phyloP scores from a whole-genome alignment of 2,329 filamentous ascomycete genomes.

The Colletotrichum viniferum region DNA sequence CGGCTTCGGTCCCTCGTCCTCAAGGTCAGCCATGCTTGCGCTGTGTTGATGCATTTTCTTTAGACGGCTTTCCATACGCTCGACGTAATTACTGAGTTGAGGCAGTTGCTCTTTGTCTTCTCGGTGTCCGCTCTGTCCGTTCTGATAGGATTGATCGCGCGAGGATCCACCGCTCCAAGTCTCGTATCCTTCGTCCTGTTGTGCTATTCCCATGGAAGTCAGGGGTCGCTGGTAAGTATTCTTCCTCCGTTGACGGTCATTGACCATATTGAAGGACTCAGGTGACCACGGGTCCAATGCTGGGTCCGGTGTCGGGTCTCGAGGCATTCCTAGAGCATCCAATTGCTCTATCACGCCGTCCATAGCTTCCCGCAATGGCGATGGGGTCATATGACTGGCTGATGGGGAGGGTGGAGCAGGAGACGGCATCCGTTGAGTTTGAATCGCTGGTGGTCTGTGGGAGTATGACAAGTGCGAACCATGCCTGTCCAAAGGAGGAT shows the following conservation, averaged over 20 bases:
- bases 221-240: constrained; percentile 58
- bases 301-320: constrained; percentile 58
- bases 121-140: constrained; percentile 40
- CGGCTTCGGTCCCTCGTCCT: constrained; percentile 64
- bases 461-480: constrained; percentile 42
- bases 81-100: constrained; percentile 83
- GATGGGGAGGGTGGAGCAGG: constrained; percentile 72
- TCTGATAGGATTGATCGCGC: constrained; percentile 47
- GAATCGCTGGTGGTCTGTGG: constrained; percentile 43
- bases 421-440: constrained; percentile 64
- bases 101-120: constrained; percentile 63
- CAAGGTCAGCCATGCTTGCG: constrained; percentile 47
- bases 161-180: constrained; percentile 62
- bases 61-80: constrained; percentile 87
- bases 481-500: constrained; percentile 36
- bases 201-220: constrained; percentile 75
- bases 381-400: constrained; percentile 77
- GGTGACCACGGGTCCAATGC: constrained; percentile 84
- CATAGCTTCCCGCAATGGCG: constrained; percentile 92
- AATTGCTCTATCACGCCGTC: constrained; percentile 97
- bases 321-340: constrained; percentile 78
- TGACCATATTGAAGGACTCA: constrained; percentile 74
- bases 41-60: constrained; percentile 71
- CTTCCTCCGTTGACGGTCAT: constrained; percentile 41
- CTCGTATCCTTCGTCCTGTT: constrained; percentile 65